Evolutionary conservation across 805 yeast genomes (phyloP), one percentile per base, ranked within the genome.

Genomic region (Debaryomyces maramus): DNA sequence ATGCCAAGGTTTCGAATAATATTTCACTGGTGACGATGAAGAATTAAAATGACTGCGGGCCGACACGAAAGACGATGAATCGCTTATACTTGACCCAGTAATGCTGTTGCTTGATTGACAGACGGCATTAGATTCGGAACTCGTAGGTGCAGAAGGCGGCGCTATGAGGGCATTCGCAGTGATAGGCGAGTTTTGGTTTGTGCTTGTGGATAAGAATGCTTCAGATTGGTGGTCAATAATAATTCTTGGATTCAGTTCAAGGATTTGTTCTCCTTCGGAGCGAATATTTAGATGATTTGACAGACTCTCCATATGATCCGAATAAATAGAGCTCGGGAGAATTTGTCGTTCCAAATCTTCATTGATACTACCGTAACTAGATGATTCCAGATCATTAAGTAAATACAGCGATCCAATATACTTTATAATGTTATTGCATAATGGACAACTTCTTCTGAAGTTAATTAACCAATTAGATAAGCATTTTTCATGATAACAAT

Each of bases 401-500:
- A 56, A 37, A 28, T 41, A 44, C 3, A 44, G 19, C 13, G 13
- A 40, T n/a, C 41, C 43, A 11, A 36, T 27, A n/a, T 34, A 41
- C 13, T 45, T 34, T 9, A 60, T 47, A 3, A 48, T 40, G 2
- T 47, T 41, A 39, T 78, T 78, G 59, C 86, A 81, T 40, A 81
- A 70, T 2, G 86, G 86, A 50, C 86, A 81, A 24, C 66, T 62
- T 41, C 77, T 66, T 38, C 73, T 67, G 49, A 78, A 76, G 44
- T 68, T 65, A 11, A 80, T 67, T 31, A 80, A 67, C 86, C 86
- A 81, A 43, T 77, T 77, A 17, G 80, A 64, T 36, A 81, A 70
- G 53, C 86, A 81, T 18, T 61, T 63, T 32, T 72, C 73, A 52
- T 81, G 86, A 59, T 72, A 81, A 45, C 79, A 77, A 55, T 81